Evolutionary conservation across 1,139 yeast species (phyloP).

Genomic region (Geotrichum phurueaensis): DNA sequence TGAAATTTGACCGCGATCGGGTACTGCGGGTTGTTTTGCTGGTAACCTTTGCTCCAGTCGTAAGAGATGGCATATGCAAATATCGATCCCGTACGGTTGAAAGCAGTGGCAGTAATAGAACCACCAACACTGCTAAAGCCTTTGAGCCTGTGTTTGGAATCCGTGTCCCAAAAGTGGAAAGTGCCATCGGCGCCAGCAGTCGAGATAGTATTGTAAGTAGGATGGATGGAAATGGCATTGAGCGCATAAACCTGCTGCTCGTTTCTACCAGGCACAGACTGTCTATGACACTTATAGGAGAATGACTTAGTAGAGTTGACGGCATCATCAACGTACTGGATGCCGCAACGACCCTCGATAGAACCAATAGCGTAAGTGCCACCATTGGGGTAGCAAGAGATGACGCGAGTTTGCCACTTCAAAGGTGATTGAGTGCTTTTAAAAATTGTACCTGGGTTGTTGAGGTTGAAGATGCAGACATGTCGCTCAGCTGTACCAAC

Average conservation of each 20-base stretch:
- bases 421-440: conserved; percentile 73
- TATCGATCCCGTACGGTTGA: conserved; percentile 75
- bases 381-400: conserved; percentile 82
- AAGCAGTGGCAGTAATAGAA: conserved; percentile 70
- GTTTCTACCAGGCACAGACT: conserved; percentile 38
- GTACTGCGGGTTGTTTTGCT: conserved; percentile 58
- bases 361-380: conserved; percentile 92
- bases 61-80: conserved; percentile 91
- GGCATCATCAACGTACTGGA: conserved; percentile 81
- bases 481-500: conserved; percentile 93
- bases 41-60: conserved; percentile 80
- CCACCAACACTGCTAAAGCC: conserved; percentile 70
- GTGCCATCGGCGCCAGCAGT: conserved; percentile 96
- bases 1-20: conserved; percentile 78
- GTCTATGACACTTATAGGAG: conserved; percentile 90
- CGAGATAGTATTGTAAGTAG: conserved; percentile 80
- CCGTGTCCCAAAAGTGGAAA: conserved; percentile 95
- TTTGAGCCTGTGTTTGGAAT: conserved; percentile 79
- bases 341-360: conserved; percentile 95
- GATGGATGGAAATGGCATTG: conserved; percentile 80
- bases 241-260: conserved; percentile 61
- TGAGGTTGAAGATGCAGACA: conserved; percentile 64
- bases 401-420: conserved; percentile 81
- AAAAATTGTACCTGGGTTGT: conserved; percentile 76
- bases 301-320: conserved; percentile 64